These are phyloP conservation scores for Helianthus annuus DNA, from an alignment of 129 eudicot genomes.

Conservation along the genomic window DNA sequence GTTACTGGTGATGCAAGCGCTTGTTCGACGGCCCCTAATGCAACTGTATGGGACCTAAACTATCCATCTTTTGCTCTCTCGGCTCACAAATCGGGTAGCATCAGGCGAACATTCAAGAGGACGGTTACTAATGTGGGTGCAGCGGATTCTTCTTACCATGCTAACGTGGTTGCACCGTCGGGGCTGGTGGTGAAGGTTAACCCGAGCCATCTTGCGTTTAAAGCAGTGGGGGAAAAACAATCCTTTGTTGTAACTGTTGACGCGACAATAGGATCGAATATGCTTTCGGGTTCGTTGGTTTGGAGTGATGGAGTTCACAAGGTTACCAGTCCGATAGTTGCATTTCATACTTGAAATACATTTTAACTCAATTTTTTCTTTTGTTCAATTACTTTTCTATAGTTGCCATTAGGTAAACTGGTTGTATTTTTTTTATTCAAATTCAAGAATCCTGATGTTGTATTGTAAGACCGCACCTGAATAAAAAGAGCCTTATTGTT, in stretches of 20 bases:
- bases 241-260: conserved; percentile 47
- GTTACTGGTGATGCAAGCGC: conserved; percentile 37
- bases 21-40: conserved; percentile 24
- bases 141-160: conserved; percentile 35
- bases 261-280: conserved; percentile 23
- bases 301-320: conserved; percentile 60
- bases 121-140: conserved; percentile 56
- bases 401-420: conserved; percentile 5
- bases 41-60: conserved; percentile 45
- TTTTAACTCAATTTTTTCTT: neutral
- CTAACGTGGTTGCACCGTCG: conserved; percentile 32
- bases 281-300: conserved; percentile 52
- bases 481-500: too few species aligned
- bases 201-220: conserved; percentile 40
- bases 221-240: conserved; percentile 33
- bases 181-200: conserved; percentile 42
- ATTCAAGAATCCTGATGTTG: conserved; percentile 6
- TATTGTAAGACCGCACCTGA: neutral
- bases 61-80: conserved; percentile 51
- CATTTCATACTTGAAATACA: conserved; percentile 17
- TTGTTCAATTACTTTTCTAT: conserved; percentile 13
- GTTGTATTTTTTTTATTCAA: neutral
- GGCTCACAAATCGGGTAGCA: neutral
- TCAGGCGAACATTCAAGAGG: conserved; percentile 34
- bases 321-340: conserved; percentile 68